These are phyloP conservation scores for Acorus calamus DNA, from an alignment of 106 monocot species.

Conservation along the genomic window DNA sequence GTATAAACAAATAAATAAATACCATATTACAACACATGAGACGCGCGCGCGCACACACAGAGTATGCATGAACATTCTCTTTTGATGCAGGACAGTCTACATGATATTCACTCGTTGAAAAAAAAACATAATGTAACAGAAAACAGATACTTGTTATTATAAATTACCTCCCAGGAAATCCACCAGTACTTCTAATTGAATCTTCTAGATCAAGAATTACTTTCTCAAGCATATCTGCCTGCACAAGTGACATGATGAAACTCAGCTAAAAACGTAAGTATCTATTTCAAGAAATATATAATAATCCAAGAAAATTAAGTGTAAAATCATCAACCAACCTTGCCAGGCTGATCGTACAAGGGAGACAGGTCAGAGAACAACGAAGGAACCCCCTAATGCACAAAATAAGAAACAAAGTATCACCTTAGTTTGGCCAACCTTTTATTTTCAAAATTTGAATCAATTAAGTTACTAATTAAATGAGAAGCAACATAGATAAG, in stretches of 20 bases:
- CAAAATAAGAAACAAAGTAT: constrained; percentile 4
- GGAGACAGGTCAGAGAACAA: constrained; percentile 92
- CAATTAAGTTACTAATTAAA: not conserved
- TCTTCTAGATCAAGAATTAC: constrained; percentile 69
- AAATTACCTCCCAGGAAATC: constrained; percentile 68
- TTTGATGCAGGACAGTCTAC: too few relatives aligned
- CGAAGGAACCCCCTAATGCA: constrained; percentile 80
- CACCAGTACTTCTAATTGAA: constrained; percentile 56
- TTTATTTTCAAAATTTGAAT: not conserved
- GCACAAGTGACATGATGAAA: constrained; percentile 6
- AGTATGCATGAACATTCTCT: too few relatives aligned
- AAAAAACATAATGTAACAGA: too few relatives aligned
- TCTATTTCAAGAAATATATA: too few relatives aligned
- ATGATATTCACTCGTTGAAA: too few relatives aligned
- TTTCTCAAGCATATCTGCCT: constrained; percentile 76
- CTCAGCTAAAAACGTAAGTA: too few relatives aligned
- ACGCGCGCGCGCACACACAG: too few relatives aligned
- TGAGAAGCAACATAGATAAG: not conserved
- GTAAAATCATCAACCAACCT: constrained; percentile 30
- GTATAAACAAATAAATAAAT: too few relatives aligned
- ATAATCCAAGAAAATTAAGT: too few relatives aligned
- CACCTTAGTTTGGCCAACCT: not conserved
- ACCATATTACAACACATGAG: too few relatives aligned
- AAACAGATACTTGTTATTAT: not conserved
- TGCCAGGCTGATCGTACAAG: constrained; percentile 65